These are phyloP conservation scores for Silene latifolia DNA, from an alignment of 148 eudicot genomes.

Conservation along the genomic window DNA sequence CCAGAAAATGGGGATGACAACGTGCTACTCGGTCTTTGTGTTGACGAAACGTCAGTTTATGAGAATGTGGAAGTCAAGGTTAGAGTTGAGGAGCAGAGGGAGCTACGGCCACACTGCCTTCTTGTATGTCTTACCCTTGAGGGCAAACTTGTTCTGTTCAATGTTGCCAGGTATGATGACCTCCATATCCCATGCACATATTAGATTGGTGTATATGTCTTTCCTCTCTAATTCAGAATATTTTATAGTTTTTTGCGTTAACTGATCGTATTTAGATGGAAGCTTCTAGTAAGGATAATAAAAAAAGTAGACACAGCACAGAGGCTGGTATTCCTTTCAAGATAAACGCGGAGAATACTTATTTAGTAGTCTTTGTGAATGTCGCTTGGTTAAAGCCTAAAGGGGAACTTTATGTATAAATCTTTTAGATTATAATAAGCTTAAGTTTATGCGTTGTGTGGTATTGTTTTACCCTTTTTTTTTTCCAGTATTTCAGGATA, in stretches of 20 bases:
- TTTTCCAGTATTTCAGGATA: slow-evolving; percentile 45
- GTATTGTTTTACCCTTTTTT: neutral
- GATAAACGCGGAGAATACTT: neutral
- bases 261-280: neutral
- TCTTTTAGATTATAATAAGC: neutral
- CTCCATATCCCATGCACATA: neutral
- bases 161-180: slow-evolving; percentile 68
- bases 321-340: neutral
- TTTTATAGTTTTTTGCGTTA: neutral
- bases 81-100: slow-evolving; percentile 59
- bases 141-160: slow-evolving; percentile 68
- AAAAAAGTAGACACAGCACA: neutral
- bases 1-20: slow-evolving; percentile 79
- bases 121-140: slow-evolving; percentile 79
- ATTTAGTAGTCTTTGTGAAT: neutral
- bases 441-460: neutral
- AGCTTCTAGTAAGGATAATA: neutral
- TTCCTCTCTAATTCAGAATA: neutral
- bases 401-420: neutral
- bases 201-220: slow-evolving; percentile 5
- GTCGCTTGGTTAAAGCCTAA: neutral
- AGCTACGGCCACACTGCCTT: slow-evolving; percentile 69
- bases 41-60: slow-evolving; percentile 50
- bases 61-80: slow-evolving; percentile 50
- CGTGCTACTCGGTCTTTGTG: slow-evolving; percentile 62